These are phyloP conservation scores for Mycena capillaripes DNA, from an alignment of 768 basidiomycete genomes.

Conservation along the genomic window DNA sequence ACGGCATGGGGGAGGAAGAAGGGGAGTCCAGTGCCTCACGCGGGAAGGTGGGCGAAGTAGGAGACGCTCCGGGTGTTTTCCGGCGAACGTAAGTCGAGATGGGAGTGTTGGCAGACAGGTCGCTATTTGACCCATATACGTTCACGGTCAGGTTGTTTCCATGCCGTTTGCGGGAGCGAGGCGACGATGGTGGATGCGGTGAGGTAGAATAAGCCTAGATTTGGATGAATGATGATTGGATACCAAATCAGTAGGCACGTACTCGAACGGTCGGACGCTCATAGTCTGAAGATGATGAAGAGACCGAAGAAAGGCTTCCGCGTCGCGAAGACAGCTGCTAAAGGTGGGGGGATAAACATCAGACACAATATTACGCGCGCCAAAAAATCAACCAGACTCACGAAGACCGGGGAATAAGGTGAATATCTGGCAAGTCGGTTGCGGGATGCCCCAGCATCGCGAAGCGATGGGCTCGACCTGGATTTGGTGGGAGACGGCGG, in stretches of 20 bases:
- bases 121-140: slow-evolving; percentile 63
- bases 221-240: slow-evolving; percentile 18
- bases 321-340: slow-evolving; percentile 58
- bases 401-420: slow-evolving; percentile 61
- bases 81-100: slow-evolving; percentile 87
- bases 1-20: slow-evolving; percentile 58
- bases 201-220: slow-evolving; percentile 54
- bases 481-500: slow-evolving; percentile 55
- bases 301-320: slow-evolving; percentile 62
- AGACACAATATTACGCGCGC: neutral
- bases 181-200: slow-evolving; percentile 56
- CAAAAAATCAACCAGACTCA: slow-evolving; percentile 44
- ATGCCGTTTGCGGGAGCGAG: slow-evolving; percentile 57
- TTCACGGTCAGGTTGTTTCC: slow-evolving; percentile 63
- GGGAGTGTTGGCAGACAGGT: slow-evolving; percentile 76
- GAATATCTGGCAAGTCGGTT: slow-evolving; percentile 59
- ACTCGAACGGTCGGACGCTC: slow-evolving; percentile 56
- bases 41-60: slow-evolving; percentile 75
- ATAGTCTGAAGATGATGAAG: slow-evolving; percentile 53
- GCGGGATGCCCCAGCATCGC: slow-evolving; percentile 53
- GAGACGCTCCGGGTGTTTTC: slow-evolving; percentile 82
- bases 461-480: slow-evolving; percentile 60
- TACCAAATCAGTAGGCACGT: slow-evolving; percentile 12
- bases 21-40: slow-evolving; percentile 58
- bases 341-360: slow-evolving; percentile 11